Evolutionary conservation across 495 filamentous ascomycete genomes (phyloP), one percentile per base, ranked within the genome.

Genomic region (Trichoderma asperelloides): DNA sequence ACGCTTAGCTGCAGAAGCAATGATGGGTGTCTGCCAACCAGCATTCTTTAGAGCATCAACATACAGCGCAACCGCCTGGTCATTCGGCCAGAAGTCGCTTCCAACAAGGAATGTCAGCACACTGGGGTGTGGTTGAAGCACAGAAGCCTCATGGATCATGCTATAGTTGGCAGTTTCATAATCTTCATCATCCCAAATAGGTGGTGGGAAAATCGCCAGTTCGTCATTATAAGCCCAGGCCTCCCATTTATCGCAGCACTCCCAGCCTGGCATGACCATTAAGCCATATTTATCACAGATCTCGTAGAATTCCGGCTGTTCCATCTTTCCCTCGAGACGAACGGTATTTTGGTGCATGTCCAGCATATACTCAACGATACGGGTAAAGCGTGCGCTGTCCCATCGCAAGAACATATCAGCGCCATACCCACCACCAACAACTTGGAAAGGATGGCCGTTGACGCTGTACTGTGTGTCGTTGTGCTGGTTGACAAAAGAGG

Each of bases 181-280:
- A 69, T 89, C 87, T 0, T 71, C 66, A 0, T 79, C 78, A 0
- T 65, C 74, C 85, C 86, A 89, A 62, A 78, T 73, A 7, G 75
- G 73, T 2, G 67, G 62, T 0, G 71, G 69, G 37, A 74, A 72
- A 1, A 80, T 79, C 2, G 77, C 68, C 12, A 81, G 71, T 41
- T 88, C 82, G 11, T 83, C 72, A 70, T 88, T 88, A 66, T 87
- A 88, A 66, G 78, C 73, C 86, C 86, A 89, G 0, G 78, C 85
- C 68, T 89, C 86, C 87, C 62, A 64, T 70, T 88, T 89, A 66
- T 88, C 83, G 68, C 87, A 89, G 70, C 87, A 89, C 65, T 89
- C 86, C 86, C 86, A 89, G 0, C 87, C 87, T 0, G 85, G 72
- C 60, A 89, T 71, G 6, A 89, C 71, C 86, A 89, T 87, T 11